Evolutionary conservation across 1,284 basidiomycete genomes (phyloP), one percentile per base, ranked within the genome.

Genomic region (Papiliotrema terrestris): DNA sequence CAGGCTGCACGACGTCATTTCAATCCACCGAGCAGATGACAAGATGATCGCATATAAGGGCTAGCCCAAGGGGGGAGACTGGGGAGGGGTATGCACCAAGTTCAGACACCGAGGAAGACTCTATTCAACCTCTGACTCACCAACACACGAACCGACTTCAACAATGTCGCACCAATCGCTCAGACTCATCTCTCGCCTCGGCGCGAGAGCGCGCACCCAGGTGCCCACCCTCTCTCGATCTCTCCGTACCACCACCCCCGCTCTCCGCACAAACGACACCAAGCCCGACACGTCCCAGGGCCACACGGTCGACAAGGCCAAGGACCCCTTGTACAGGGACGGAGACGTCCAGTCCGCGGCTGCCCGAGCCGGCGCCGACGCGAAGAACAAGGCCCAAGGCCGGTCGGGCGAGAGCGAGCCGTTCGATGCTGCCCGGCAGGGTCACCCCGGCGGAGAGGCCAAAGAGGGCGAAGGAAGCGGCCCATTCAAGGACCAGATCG

Each of bases 401-500:
- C 51, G 50, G 8, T 54, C 62, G 13, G 65, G 60, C 11, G 55
- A 62, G 22, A 55, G 36, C 19, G 49, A 67, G 51, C 64, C 60
- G 9, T 61, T 65, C 45, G 71, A 65, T 51, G 65, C 65, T 8
- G 67, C 65, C 1, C 41, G 62, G 22, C 64, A 68, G 54, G 67
- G 65, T 20, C 45, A 54, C 5, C 15, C 38, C 8, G 65, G 60
- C 2, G 69, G 68, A 8, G 57, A 63, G 38, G 49, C 49, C 20
- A 67, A 73, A 46, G 45, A 59, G 8, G 61, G 57, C 2, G 43
- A 56, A 8, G 59, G 59, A 9, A 50, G 22, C 9, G 56, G 53
- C 2, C 51, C 58, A 3, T 59, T 68, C 36, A 59, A 58, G 46
- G 62, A 72, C 57, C 62, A 74, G 57, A 58, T 68, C 38, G 69